Evolutionary conservation across 371 early-diverging fungal species (phyloP).

Genomic region (Globomyces sp.): DNA sequence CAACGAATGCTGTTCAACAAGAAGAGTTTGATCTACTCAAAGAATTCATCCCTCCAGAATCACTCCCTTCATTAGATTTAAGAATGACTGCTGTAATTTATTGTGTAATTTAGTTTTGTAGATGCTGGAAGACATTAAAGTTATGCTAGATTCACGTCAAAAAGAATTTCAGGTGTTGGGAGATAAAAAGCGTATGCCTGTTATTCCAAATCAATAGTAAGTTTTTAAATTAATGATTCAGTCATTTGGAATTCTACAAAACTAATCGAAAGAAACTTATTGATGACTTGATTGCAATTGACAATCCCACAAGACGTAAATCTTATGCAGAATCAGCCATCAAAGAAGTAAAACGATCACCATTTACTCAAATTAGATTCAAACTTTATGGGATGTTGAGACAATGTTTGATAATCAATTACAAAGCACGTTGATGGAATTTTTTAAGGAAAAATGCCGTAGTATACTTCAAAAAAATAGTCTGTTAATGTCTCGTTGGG

Average conservation of each 20-base stretch:
- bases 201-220: background rate
- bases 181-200: slow-evolving; percentile 15
- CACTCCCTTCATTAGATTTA: slow-evolving; percentile 40
- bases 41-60: slow-evolving; percentile 44
- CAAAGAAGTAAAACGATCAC: slow-evolving; percentile 26
- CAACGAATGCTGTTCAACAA: background rate
- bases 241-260: background rate
- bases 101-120: background rate
- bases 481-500: slow-evolving; percentile 48
- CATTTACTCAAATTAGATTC: background rate
- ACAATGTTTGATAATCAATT: slow-evolving; percentile 24
- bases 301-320: slow-evolving; percentile 27
- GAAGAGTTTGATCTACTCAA: slow-evolving; percentile 43
- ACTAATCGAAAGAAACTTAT: slow-evolving; percentile 20
- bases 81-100: slow-evolving; percentile 43
- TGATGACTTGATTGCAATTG: slow-evolving; percentile 33
- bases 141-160: slow-evolving; percentile 6
- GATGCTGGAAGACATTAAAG: slow-evolving; percentile 20
- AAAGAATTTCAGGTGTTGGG: slow-evolving; percentile 16
- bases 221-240: background rate
- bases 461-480: slow-evolving; percentile 33
- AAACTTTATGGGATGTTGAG: slow-evolving; percentile 40
- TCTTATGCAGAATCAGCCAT: slow-evolving; percentile 22
- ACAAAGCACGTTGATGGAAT: slow-evolving; percentile 29
- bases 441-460: slow-evolving; percentile 33